These are phyloP conservation scores for Phytophthora brassicae DNA, from an alignment of 352 stramenopile genomes.

Conservation along the genomic window DNA sequence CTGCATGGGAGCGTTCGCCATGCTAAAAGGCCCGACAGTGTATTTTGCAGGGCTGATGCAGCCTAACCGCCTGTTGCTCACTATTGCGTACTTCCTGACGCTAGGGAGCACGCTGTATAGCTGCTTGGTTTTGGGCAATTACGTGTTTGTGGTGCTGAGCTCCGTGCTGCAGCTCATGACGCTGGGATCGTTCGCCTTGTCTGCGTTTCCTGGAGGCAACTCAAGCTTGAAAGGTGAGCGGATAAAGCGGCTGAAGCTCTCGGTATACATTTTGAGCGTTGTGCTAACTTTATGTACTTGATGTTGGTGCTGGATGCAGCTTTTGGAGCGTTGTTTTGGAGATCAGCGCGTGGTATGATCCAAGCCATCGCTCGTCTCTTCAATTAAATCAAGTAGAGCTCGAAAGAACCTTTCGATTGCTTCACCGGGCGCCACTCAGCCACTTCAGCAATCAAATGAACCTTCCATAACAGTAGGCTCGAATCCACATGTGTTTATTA, in stretches of 20 bases:
- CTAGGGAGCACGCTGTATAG: conserved; percentile 76
- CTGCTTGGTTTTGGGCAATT: conserved; percentile 82
- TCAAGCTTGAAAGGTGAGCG: conserved; percentile 59
- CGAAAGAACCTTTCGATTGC: too few species aligned
- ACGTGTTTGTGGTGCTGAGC: conserved; percentile 82
- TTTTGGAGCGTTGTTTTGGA: conserved; percentile 64
- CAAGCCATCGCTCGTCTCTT: conserved; percentile 59
- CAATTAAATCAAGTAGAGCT: too few species aligned
- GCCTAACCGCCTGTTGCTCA: conserved; percentile 63
- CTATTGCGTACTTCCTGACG: conserved; percentile 66
- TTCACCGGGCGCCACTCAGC: too few species aligned
- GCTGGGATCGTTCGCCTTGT: conserved; percentile 55
- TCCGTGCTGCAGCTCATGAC: conserved; percentile 68
- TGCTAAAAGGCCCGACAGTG: conserved; percentile 66
- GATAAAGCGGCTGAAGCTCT: not conserved
- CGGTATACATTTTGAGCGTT: too few species aligned
- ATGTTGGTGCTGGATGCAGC: conserved; percentile 27
- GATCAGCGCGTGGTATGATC: conserved; percentile 66
- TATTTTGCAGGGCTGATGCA: conserved; percentile 66
- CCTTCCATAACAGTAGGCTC: conserved; percentile 22
- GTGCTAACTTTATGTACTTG: too few species aligned
- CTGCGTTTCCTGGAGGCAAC: conserved; percentile 62
- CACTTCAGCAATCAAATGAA: too few species aligned
- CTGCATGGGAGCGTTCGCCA: conserved; percentile 73
- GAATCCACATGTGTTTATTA: conserved; percentile 29